Conservation (phyloP, 108 stramenopile genomes). For the Cyclotella distinguenda region DNA sequence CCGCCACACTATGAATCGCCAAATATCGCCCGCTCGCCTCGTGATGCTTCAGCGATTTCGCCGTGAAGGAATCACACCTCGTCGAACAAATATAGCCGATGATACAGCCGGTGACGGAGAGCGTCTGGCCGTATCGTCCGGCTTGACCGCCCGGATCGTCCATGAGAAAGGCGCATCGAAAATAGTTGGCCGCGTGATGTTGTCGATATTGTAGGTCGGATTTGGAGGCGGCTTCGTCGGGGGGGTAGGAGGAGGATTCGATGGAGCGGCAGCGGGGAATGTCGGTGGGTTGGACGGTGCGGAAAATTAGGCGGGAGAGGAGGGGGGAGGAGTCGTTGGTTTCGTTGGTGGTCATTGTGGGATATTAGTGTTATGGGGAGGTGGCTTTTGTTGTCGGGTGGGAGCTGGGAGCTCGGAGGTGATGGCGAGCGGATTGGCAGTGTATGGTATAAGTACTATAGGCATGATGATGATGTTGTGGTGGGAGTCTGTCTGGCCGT, state of each 20-base stretch:
- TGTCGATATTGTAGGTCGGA: conserved; percentile 83
- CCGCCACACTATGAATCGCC: conserved; percentile 82
- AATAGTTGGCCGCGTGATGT: conserved; percentile 80
- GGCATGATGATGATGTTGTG: no score
- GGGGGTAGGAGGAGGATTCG: conserved; percentile 69
- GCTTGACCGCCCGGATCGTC: conserved; percentile 4
- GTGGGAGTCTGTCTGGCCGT: no score
- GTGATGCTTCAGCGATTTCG: conserved; percentile 69
- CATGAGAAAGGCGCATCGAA: conserved; percentile 70
- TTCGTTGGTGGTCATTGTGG: background rate
- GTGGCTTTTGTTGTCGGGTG: background rate
- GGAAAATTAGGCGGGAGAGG: conserved; percentile 45
- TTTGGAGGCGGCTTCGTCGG: conserved; percentile 84
- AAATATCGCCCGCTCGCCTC: conserved; percentile 60
- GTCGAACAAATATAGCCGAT: conserved; percentile 79
- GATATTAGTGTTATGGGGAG: background rate
- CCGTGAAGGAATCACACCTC: conserved; percentile 57
- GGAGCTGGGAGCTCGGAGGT: background rate
- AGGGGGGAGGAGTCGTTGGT: conserved; percentile 10
- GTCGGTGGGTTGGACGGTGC: conserved; percentile 75
- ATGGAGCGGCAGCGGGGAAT: conserved; percentile 60
- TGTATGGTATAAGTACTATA: no score
- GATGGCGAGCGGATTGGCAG: no score
- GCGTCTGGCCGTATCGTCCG: background rate
- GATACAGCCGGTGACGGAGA: conserved; percentile 19